phyloP scores from a whole-genome alignment of 139 green algal genomes.

The Pleodorina starrii region DNA sequence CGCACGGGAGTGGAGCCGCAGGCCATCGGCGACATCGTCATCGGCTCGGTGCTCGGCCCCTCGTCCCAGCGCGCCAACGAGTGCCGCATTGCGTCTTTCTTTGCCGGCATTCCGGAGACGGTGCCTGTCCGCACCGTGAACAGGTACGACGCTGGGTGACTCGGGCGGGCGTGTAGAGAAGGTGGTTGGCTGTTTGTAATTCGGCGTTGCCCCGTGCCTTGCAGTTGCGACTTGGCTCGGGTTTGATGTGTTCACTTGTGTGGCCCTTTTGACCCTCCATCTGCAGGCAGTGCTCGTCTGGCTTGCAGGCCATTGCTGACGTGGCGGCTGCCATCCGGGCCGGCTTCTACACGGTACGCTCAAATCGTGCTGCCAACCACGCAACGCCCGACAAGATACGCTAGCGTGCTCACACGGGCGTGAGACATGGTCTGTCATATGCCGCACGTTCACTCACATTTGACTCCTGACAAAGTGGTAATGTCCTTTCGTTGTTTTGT shows the following conservation, averaged over 20 bases:
- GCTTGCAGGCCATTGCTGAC: constrained; percentile 95
- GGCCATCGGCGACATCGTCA: constrained; percentile 96
- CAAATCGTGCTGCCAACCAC: background rate
- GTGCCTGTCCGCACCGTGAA: constrained; percentile 98
- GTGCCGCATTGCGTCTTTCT: constrained; percentile 94
- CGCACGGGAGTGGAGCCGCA: constrained; percentile 84
- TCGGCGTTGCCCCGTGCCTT: too few relatives aligned
- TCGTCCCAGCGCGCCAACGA: constrained; percentile 96
- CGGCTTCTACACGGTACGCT: constrained; percentile 95
- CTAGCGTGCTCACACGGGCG: too few relatives aligned
- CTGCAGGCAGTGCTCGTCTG: constrained; percentile 88
- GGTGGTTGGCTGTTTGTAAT: too few relatives aligned
- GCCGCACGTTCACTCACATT: too few relatives aligned
- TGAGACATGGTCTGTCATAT: too few relatives aligned
- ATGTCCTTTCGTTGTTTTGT: too few relatives aligned
- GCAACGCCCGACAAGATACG: too few relatives aligned
- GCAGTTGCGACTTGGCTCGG: too few relatives aligned
- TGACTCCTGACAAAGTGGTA: too few relatives aligned
- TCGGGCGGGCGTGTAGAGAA: too few relatives aligned
- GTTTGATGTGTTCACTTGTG: too few relatives aligned
- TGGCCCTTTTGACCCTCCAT: too few relatives aligned
- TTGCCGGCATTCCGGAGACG: constrained; percentile 92
- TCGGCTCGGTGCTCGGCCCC: constrained; percentile 94
- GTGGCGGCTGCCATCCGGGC: constrained; percentile 96
- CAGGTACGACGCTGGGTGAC: constrained; percentile 70